Conservation (phyloP, 768 basidiomycete species). For the Mycena alexandri region DNA sequence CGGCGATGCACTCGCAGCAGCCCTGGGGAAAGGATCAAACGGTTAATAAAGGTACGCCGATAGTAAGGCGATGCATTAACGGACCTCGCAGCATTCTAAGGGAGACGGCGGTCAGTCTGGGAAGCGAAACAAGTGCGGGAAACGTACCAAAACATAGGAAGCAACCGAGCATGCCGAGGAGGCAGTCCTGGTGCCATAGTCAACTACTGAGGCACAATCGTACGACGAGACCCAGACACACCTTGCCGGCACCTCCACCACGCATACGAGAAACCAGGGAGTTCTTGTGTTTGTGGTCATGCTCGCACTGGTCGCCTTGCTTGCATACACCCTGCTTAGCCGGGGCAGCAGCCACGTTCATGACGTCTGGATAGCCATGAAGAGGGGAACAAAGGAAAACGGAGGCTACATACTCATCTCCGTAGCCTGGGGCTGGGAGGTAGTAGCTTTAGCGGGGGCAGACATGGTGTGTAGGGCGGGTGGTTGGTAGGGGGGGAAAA, state of each 20-base stretch:
- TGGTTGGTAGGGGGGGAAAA: conserved; percentile 11
- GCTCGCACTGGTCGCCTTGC: conserved; percentile 50
- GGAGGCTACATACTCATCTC: conserved; percentile 70
- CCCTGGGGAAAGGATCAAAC: conserved; percentile 52
- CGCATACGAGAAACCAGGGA: conserved; percentile 66
- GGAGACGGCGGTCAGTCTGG: not conserved
- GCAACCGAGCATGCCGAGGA: conserved; percentile 70
- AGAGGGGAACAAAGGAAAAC: not conserved
- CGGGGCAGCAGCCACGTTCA: conserved; percentile 52
- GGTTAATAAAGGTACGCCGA: conserved; percentile 7
- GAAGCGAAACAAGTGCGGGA: not conserved
- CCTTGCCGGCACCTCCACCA: conserved; percentile 80
- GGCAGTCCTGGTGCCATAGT: conserved; percentile 66
- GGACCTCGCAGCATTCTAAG: conserved; percentile 79
- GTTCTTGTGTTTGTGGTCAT: conserved; percentile 50
- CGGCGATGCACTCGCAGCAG: conserved; percentile 78
- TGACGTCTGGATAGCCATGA: conserved; percentile 51
- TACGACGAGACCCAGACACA: conserved; percentile 41
- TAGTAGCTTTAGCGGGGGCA: conserved; percentile 52
- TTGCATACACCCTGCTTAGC: conserved; percentile 37
- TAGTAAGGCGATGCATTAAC: conserved; percentile 23
- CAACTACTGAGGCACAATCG: conserved; percentile 2
- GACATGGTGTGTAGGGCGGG: conserved; percentile 30
- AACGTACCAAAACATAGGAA: conserved; percentile 81
- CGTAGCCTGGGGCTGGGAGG: conserved; percentile 69